phyloP scores from a whole-genome alignment of 805 yeast genomes.

The Gaillardinia entomophila region DNA sequence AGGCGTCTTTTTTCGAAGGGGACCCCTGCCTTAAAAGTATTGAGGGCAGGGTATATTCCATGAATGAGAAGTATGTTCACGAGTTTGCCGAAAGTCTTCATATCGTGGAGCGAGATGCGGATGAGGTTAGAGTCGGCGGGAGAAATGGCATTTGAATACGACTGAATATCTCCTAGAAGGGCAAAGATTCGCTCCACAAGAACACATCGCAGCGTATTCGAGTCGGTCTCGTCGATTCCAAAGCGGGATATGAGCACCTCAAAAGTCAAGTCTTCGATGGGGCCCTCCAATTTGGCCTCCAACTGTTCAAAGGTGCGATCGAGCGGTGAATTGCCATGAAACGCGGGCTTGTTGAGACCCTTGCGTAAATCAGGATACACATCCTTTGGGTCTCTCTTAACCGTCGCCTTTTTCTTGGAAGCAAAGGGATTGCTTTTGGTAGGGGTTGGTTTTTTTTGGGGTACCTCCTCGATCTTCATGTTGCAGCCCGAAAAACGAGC shows the following conservation, averaged over 20 bases:
- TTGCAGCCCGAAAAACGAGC: neutral
- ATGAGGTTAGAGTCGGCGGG: slow-evolving; percentile 31
- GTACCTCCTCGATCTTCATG: slow-evolving; percentile 17
- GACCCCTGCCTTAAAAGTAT: slow-evolving; percentile 50
- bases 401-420: slow-evolving; percentile 17
- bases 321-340: slow-evolving; percentile 23
- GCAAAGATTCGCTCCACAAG: neutral
- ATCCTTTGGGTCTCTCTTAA: slow-evolving; percentile 25
- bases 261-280: slow-evolving; percentile 17
- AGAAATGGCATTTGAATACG: neutral
- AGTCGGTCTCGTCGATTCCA: neutral
- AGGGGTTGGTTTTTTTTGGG: neutral
- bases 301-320: slow-evolving; percentile 27
- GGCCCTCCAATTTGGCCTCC: slow-evolving; percentile 18
- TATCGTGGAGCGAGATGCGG: slow-evolving; percentile 77
- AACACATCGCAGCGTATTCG: neutral
- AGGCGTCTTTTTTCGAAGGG: slow-evolving; percentile 57
- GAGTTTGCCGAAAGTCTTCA: slow-evolving; percentile 64
- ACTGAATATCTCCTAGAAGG: neutral
- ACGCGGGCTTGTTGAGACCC: slow-evolving; percentile 29
- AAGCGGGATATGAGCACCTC: slow-evolving; percentile 4
- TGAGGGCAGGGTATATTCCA: slow-evolving; percentile 64
- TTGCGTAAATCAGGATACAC: slow-evolving; percentile 22
- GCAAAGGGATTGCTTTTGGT: slow-evolving; percentile 26
- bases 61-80: slow-evolving; percentile 60